Base-by-base conservation (phyloP, 495 filamentous ascomycete genomes). In the Umbilicaria muhlenbergii region DNA sequence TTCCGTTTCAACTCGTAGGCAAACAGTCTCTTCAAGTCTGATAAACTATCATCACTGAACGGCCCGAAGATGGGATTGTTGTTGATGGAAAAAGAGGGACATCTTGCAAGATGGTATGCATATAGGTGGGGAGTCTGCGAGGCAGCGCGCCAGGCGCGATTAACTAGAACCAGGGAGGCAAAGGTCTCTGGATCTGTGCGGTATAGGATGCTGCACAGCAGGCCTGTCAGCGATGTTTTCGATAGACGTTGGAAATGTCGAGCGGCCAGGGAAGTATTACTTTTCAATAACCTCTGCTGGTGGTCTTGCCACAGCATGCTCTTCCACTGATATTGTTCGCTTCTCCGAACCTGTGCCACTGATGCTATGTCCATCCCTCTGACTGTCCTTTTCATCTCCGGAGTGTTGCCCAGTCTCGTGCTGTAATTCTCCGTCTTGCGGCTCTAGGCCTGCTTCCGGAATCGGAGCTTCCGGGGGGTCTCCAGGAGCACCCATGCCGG, bases 121-220 rank as follows among this genome's bases (percentile, higher is more conserved):
- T 89, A 92, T 45, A 92, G 70, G 42, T 75, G 62, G 3, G 76
- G 60, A 38, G 77, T 77, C 53, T 85, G 75, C 11, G 85, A 87
- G 45, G 79, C 72, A 18, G 62, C 68, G 46, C 80, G 73, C 85
- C 85, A 92, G 69, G 76, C 73, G 40, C 70, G 66, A 61, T 86
- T 88, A 47, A 92, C 61, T n/a, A 87, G 60, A n/a, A 81, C 69
- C 42, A 92, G 65, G 24, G 85, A 91, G 18, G 85, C 82, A 58
- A 92, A 92, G 34, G 75, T 75, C 60, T 85, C 79, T 41, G 85
- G 73, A 51, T 85, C 83, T 34, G 73, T 75, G 34, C 71, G 65
- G 58, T 78, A 76, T 34, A 92, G 74, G 51, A 89, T 88, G 52
- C 85, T 92, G 55, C 17, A 42, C 4, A 39, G 33, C 15, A 11